Conservation (phyloP, 441 rosid species). For the Syzygium syzygioides region DNA sequence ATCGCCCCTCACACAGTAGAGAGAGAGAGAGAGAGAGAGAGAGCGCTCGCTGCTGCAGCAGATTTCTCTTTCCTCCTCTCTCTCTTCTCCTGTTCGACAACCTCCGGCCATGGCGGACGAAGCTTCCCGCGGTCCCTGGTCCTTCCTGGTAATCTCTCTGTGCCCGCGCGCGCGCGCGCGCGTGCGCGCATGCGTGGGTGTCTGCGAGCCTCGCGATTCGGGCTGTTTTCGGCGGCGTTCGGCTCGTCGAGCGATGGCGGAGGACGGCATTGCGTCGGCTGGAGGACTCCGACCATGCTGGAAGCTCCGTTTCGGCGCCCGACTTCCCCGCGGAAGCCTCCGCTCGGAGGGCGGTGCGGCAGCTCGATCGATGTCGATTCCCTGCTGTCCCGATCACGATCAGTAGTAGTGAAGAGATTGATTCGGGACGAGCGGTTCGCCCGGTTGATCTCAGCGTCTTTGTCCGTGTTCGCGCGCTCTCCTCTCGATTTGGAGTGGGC, state of each 20-base stretch:
- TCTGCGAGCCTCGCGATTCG: not conserved
- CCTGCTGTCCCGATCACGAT: not conserved
- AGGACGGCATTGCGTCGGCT: not conserved
- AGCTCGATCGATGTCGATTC: not conserved
- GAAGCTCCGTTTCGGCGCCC: not conserved
- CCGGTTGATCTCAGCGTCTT: not conserved
- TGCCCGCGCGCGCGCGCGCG: not conserved
- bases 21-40: not conserved
- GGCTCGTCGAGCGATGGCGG: not conserved
- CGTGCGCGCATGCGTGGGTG: conserved; percentile 4
- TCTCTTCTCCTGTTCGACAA: not conserved
- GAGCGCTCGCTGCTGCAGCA: not conserved
- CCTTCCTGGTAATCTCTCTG: conserved; percentile 54
- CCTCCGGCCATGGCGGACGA: conserved; percentile 51
- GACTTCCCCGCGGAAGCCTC: not conserved
- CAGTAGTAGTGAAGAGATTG: not conserved
- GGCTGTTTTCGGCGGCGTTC: not conserved
- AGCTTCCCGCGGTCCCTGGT: conserved; percentile 77
- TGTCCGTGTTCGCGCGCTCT: not conserved
- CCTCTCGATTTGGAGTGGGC: not conserved
- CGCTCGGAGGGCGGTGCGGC: not conserved
- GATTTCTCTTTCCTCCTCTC: conserved; percentile 14
- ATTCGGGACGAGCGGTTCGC: not conserved
- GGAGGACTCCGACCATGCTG: not conserved
- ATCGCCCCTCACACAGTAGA: not conserved